Conservation (phyloP, 257 asterid genomes). For the Jasminum sambac region DNA sequence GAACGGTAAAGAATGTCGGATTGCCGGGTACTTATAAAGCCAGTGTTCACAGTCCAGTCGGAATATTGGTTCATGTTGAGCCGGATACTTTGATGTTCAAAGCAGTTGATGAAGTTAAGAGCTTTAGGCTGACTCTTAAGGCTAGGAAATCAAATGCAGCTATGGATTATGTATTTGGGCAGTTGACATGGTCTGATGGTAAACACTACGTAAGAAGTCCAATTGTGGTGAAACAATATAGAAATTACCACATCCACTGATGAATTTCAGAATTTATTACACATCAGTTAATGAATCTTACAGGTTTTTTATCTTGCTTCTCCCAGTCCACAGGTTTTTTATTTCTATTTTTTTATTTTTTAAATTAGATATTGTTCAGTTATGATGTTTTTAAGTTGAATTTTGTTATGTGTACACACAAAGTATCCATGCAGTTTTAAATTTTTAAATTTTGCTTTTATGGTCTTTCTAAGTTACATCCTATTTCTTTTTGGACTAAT, state of each 20-base stretch:
- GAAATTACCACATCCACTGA: background rate
- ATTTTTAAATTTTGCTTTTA: too few species aligned
- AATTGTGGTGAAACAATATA: slow-evolving; percentile 56
- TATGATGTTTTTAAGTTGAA: too few species aligned
- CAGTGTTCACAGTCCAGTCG: slow-evolving; percentile 48
- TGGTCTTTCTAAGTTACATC: too few species aligned
- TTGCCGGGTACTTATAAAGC: slow-evolving; percentile 60
- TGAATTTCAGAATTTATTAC: background rate
- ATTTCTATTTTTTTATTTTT: background rate
- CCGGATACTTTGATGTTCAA: slow-evolving; percentile 48
- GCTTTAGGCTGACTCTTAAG: slow-evolving; percentile 45
- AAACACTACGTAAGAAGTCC: slow-evolving; percentile 82
- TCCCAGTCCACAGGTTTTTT: background rate
- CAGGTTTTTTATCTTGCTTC: background rate
- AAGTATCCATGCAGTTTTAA: too few species aligned
- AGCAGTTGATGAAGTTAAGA: slow-evolving; percentile 56
- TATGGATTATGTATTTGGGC: slow-evolving; percentile 63
- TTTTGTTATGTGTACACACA: too few species aligned
- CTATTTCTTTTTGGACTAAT: too few species aligned
- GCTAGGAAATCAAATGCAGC: slow-evolving; percentile 28
- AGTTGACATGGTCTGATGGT: slow-evolving; percentile 80
- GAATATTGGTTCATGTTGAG: slow-evolving; percentile 44
- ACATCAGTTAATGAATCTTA: background rate
- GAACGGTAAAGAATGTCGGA: slow-evolving; percentile 81
- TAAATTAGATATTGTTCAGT: background rate